Evolutionary conservation across 1,284 basidiomycete species (phyloP).

Genomic region (Phellopilus nigrolimitatus): DNA sequence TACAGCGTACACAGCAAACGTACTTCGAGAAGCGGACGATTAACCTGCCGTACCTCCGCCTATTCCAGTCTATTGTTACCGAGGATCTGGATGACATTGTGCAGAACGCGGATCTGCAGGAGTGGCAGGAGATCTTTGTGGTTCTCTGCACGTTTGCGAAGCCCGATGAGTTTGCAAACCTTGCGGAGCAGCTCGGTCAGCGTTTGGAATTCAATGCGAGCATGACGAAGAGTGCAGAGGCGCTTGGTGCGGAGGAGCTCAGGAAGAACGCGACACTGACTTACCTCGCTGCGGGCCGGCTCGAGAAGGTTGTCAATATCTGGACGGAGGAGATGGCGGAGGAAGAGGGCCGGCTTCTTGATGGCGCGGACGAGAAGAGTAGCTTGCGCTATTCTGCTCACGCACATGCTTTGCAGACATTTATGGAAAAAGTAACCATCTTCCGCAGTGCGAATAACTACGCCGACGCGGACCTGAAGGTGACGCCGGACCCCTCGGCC

Average conservation of each 20-base stretch:
- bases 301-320: conserved; percentile 88
- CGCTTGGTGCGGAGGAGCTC: conserved; percentile 45
- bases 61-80: conserved; percentile 94
- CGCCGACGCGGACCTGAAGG: conserved; percentile 70
- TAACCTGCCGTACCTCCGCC: conserved; percentile 81
- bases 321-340: conserved; percentile 92
- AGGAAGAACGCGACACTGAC: conserved; percentile 91
- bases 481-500: conserved; percentile 24
- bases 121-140: conserved; percentile 98
- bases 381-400: conserved; percentile 80
- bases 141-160: conserved; percentile 94
- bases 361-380: conserved; percentile 40
- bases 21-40: conserved; percentile 87
- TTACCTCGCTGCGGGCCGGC: conserved; percentile 84
- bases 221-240: conserved; percentile 47
- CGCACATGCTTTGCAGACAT: conserved; percentile 85
- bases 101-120: conserved; percentile 90
- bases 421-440: conserved; percentile 95
- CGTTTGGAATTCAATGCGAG: conserved; percentile 83
- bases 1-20: conserved; percentile 86
- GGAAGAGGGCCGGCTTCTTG: conserved; percentile 62
- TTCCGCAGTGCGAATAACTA: conserved; percentile 91
- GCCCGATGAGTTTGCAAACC: conserved; percentile 77
- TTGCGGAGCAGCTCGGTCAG: conserved; percentile 90
- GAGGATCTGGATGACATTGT: conserved; percentile 92